Percentiles rank a stretch among this genome's conserved stretches.
These are phyloP conservation scores for Scalesia atractyloides DNA, from an alignment of 129 eudicot species.

Conservation along the genomic window DNA sequence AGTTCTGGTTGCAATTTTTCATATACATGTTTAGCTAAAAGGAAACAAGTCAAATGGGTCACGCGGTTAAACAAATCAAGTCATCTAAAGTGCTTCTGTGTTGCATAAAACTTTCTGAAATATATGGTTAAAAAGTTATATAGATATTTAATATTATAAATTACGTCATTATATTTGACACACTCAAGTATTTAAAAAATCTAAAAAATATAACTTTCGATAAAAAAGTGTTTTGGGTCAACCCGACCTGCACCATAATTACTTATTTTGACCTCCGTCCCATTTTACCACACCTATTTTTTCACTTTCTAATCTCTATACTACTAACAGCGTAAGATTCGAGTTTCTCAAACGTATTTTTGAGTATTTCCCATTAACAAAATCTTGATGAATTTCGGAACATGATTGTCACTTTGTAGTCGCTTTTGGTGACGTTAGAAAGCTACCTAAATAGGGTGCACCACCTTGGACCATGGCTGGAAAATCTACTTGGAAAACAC, in stretches of 20 bases:
- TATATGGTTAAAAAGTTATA: not conserved
- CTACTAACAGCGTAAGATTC: not conserved
- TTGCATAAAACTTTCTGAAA: not conserved
- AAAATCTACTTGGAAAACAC: slow-evolving; percentile 36
- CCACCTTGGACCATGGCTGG: slow-evolving; percentile 24
- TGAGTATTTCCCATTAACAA: not conserved
- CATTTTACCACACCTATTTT: not conserved
- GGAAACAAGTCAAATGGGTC: not conserved
- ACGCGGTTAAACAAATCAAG: not conserved
- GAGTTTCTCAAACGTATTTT: not conserved
- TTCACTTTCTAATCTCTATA: not conserved
- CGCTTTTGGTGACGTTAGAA: slow-evolving; percentile 4
- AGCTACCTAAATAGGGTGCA: slow-evolving; percentile 5
- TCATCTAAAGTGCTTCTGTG: not conserved
- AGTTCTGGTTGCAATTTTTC: not conserved
- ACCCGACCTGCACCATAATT: not conserved
- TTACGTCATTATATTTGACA: not conserved
- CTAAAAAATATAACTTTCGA: not conserved
- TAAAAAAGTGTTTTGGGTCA: slow-evolving; percentile 4
- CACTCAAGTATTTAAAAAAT: not conserved
- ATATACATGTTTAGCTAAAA: not conserved
- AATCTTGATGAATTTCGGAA: slow-evolving; percentile 17
- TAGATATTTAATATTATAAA: not conserved
- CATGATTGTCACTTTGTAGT: slow-evolving; percentile 11
- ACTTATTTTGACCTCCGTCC: not conserved